phyloP scores from a whole-genome alignment of 805 yeast genomes.

The Yamadazyma phyllophila region DNA sequence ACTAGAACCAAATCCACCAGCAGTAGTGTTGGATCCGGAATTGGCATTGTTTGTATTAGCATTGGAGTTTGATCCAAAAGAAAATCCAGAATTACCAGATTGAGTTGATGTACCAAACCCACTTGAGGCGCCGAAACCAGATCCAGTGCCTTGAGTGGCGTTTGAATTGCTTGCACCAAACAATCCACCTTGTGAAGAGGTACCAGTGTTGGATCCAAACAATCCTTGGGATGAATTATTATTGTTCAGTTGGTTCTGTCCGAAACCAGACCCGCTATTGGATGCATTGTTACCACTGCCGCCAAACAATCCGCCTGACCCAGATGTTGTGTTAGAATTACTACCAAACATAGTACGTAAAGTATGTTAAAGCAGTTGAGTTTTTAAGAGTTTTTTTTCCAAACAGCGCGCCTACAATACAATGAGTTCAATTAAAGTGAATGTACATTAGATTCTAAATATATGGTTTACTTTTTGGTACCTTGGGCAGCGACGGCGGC shows the following conservation, averaged over 20 bases:
- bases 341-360: constrained; percentile 8
- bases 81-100: constrained; percentile 11
- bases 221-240: neutral
- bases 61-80: constrained; percentile 16
- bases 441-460: neutral
- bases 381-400: neutral
- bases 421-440: neutral
- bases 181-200: constrained; percentile 8
- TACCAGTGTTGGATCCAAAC: constrained; percentile 1
- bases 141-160: constrained; percentile 6
- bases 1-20: neutral
- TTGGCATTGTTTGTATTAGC: neutral
- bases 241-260: constrained; percentile 1
- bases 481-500: constrained; percentile 99
- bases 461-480: constrained; percentile 31
- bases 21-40: neutral
- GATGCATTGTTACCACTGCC: neutral
- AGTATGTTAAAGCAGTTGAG: neutral
- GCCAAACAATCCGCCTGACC: constrained; percentile 22
- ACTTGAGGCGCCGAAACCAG: constrained; percentile 14
- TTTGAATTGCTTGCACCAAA: constrained; percentile 16
- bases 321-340: constrained; percentile 5
- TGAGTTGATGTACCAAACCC: neutral
- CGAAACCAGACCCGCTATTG: constrained; percentile 4
- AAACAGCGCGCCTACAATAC: neutral